Conservation (phyloP, 2,329 filamentous ascomycete genomes). For the Aspergillus terreus region DNA sequence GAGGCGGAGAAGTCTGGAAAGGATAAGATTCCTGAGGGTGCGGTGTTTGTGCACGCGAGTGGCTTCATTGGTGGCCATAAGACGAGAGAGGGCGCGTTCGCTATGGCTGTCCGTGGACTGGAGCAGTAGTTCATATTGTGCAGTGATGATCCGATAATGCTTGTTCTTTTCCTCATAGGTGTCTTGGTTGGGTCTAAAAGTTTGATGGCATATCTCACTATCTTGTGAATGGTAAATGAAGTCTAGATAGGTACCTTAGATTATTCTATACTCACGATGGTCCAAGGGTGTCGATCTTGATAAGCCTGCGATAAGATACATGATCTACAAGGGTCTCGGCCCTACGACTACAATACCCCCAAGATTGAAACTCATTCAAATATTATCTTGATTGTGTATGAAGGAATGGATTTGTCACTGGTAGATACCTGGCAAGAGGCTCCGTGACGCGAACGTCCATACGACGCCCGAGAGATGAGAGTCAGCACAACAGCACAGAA, state of each 20-base stretch:
- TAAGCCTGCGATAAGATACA: background rate
- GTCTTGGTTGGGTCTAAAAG: too few relatives aligned
- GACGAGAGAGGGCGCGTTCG: conserved; percentile 80
- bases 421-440: too few relatives aligned
- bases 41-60: conserved; percentile 88
- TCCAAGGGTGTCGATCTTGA: background rate
- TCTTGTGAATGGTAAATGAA: background rate
- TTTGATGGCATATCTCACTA: too few relatives aligned
- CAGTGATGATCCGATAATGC: too few relatives aligned
- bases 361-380: too few relatives aligned
- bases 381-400: background rate
- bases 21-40: conserved; percentile 47
- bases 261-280: too few relatives aligned
- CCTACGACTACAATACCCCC: too few relatives aligned
- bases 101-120: conserved; percentile 63
- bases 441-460: background rate
- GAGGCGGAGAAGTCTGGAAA: conserved; percentile 38
- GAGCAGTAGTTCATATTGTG: conserved; percentile 16
- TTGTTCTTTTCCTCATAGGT: too few relatives aligned
- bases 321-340: too few relatives aligned
- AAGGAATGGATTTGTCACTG: background rate
- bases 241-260: background rate
- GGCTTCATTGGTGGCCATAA: conserved; percentile 97
- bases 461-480: background rate
- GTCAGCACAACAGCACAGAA: background rate